Evolutionary conservation across 2,329 filamentous ascomycete genomes (phyloP).

Genomic region (Sporothrix brunneoviolacea): DNA sequence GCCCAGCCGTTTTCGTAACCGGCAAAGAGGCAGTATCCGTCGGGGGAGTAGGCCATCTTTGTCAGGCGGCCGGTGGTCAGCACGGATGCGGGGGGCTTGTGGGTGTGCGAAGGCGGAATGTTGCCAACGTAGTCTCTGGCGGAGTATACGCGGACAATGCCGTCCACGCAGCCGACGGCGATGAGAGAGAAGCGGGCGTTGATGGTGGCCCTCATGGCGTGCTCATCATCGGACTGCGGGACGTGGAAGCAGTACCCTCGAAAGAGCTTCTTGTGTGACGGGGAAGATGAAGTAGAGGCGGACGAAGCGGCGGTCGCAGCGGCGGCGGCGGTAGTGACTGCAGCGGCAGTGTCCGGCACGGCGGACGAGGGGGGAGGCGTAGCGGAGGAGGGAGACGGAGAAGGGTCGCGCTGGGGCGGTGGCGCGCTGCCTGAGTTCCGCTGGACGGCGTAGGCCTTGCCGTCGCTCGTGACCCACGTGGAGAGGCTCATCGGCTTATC

Average conservation of each 20-base stretch:
- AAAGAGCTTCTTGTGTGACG: slow-evolving; percentile 61
- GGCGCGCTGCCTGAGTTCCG: slow-evolving; percentile 37
- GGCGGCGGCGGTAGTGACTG: not conserved
- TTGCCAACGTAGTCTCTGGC: slow-evolving; percentile 91
- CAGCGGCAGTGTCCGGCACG: not conserved
- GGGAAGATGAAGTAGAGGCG: not conserved
- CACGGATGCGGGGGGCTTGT: slow-evolving; percentile 62
- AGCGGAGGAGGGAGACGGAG: not conserved
- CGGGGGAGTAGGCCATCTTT: slow-evolving; percentile 79
- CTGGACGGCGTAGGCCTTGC: slow-evolving; percentile 86
- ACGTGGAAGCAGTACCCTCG: slow-evolving; percentile 85
- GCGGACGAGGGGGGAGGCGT: not conserved
- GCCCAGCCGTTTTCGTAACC: slow-evolving; percentile 92
- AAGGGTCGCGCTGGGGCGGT: not conserved
- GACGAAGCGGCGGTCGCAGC: not conserved
- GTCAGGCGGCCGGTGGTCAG: slow-evolving; percentile 64
- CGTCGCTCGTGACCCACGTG: slow-evolving; percentile 86
- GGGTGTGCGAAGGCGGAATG: slow-evolving; percentile 76
- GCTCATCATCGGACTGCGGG: slow-evolving; percentile 52
- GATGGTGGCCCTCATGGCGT: slow-evolving; percentile 70
- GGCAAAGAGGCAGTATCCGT: slow-evolving; percentile 92
- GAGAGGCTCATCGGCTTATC: slow-evolving; percentile 95
- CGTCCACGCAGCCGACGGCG: slow-evolving; percentile 74
- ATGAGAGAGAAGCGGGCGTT: slow-evolving; percentile 94
- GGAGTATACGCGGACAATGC: slow-evolving; percentile 80